phyloP scores from a whole-genome alignment of 805 yeast genomes.

The Wickerhamiella parazyma region DNA sequence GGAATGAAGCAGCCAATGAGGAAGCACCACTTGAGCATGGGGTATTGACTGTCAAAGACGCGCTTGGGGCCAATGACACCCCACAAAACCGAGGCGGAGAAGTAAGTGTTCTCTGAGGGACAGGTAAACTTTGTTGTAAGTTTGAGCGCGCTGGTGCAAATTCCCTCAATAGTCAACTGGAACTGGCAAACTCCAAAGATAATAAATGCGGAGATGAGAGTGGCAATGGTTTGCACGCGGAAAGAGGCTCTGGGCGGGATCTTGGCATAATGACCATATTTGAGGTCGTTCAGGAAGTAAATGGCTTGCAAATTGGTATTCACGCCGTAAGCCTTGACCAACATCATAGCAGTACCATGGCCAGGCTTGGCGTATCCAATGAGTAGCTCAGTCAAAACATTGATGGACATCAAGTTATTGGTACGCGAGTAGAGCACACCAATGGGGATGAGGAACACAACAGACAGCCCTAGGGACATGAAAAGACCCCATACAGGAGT shows the following conservation, averaged over 20 bases:
- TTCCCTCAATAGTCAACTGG: constrained; percentile 30
- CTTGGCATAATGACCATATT: constrained; percentile 32
- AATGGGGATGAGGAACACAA: constrained; percentile 51
- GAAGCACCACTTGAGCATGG: constrained; percentile 50
- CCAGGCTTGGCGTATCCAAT: constrained; percentile 50
- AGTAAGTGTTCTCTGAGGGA: constrained; percentile 30
- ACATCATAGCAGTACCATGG: constrained; percentile 47
- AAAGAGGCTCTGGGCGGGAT: constrained; percentile 32
- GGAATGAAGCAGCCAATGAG: constrained; percentile 34
- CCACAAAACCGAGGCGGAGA: constrained; percentile 39
- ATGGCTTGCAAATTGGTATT: constrained; percentile 55
- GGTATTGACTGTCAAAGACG: constrained; percentile 38
- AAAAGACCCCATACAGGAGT: constrained; percentile 31
- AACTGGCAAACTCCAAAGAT: constrained; percentile 31
- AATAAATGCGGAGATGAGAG: constrained; percentile 31
- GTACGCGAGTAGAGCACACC: constrained; percentile 50
- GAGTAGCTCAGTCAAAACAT: constrained; percentile 49
- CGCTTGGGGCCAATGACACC: constrained; percentile 46
- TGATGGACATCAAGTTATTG: constrained; percentile 43
- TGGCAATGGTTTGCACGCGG: constrained; percentile 29
- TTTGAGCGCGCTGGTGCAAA: constrained; percentile 34
- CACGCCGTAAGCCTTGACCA: constrained; percentile 44
- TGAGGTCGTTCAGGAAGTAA: constrained; percentile 41
- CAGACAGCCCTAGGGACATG: constrained; percentile 37
- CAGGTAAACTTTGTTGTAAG: constrained; percentile 30